Conservation (phyloP, 2,329 filamentous ascomycete species). For the Sphaerulina musiva region DNA sequence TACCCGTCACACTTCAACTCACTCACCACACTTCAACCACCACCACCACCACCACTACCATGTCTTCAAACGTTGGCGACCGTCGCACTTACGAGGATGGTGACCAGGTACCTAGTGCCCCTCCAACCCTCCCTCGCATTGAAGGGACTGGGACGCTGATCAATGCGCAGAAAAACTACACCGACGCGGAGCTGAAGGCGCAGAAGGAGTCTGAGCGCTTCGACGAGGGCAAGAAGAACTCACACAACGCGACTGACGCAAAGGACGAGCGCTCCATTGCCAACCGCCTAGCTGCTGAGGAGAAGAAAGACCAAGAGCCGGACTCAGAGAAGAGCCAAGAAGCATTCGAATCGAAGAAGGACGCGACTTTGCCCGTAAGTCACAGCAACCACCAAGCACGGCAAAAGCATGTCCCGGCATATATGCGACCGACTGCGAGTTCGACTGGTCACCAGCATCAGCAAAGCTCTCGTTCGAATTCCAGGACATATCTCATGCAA, state of each 20-base stretch:
- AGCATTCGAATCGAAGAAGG: slow-evolving; percentile 45
- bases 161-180: slow-evolving; percentile 48
- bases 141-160: not conserved
- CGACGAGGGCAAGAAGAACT: slow-evolving; percentile 64
- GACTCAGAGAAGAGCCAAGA: slow-evolving; percentile 38
- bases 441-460: not conserved
- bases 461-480: not conserved
- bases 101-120: slow-evolving; percentile 51
- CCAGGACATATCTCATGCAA: not conserved
- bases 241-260: slow-evolving; percentile 63
- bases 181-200: slow-evolving; percentile 34
- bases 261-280: slow-evolving; percentile 68
- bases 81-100: slow-evolving; percentile 63
- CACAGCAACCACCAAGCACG: not conserved
- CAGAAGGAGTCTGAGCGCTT: slow-evolving; percentile 52
- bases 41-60: slow-evolving; percentile 32
- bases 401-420: not conserved
- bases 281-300: slow-evolving; percentile 62
- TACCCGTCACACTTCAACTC: not conserved
- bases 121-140: not conserved
- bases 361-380: slow-evolving; percentile 49
- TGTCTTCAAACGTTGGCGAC: slow-evolving; percentile 61
- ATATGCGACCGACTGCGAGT: not conserved
- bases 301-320: slow-evolving; percentile 44
- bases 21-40: not conserved